phyloP scores from a whole-genome alignment of 1,284 basidiomycete species.

The Boletus smithii region DNA sequence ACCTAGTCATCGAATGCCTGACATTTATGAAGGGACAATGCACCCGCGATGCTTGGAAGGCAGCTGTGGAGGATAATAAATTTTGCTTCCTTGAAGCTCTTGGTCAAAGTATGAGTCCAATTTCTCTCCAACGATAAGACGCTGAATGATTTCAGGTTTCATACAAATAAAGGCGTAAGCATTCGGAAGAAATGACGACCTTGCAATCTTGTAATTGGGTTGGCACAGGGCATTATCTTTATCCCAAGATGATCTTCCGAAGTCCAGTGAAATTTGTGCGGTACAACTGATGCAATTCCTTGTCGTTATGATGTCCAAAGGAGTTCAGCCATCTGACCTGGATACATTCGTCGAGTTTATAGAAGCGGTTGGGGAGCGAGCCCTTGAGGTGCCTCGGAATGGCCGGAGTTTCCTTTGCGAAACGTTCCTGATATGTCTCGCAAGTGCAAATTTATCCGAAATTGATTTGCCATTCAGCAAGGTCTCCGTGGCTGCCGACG shows the following conservation, averaged over 20 bases:
- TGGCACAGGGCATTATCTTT: conserved; percentile 16
- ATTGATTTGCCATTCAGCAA: conserved; percentile 10
- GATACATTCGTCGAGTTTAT: conserved; percentile 13
- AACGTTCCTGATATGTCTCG: conserved; percentile 25
- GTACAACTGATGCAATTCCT: conserved; percentile 31
- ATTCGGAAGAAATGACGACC: background rate
- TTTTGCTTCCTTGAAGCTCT: conserved; percentile 17
- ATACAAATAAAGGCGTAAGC: conserved; percentile 19
- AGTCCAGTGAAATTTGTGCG: conserved; percentile 7
- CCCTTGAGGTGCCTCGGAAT: conserved; percentile 12
- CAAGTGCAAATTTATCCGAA: conserved; percentile 15
- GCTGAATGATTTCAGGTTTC: conserved; percentile 20
- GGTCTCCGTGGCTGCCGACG: conserved; percentile 1
- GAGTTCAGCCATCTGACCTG: conserved; percentile 9
- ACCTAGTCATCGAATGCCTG: conserved; percentile 40
- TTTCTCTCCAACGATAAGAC: background rate
- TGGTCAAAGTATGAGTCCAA: conserved; percentile 19
- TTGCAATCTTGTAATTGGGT: background rate
- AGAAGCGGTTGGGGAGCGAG: conserved; percentile 17
- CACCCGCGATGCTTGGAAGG: conserved; percentile 24
- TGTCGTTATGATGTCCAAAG: conserved; percentile 21
- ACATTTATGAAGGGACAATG: conserved; percentile 17
- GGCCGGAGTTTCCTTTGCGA: conserved; percentile 19
- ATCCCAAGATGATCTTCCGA: conserved; percentile 7
- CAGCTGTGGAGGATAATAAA: conserved; percentile 11